A percentile compares a stretch with the other conserved stretches of the same genome.
These are phyloP conservation scores for Echria macrotheca DNA, from an alignment of 495 filamentous ascomycete genomes.

Conservation along the genomic window DNA sequence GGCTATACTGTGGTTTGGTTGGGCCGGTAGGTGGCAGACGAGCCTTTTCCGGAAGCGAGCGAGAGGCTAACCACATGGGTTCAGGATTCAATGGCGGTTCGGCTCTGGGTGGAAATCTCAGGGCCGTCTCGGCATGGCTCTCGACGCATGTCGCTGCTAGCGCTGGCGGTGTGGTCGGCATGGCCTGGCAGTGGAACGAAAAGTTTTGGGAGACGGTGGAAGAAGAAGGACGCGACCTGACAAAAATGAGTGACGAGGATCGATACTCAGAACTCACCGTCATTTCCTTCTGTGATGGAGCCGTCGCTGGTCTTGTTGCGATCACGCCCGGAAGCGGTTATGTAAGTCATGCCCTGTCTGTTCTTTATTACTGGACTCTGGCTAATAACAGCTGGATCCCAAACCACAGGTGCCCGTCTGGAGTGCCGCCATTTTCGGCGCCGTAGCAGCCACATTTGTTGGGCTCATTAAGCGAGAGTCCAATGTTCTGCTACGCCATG, in stretches of 20 bases:
- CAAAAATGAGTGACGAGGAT: neutral
- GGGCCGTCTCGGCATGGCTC: conserved; percentile 81
- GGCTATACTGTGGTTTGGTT: conserved; percentile 91
- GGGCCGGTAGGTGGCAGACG: conserved; percentile 53
- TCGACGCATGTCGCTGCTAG: conserved; percentile 85
- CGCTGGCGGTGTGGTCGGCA: conserved; percentile 70
- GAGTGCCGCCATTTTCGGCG: conserved; percentile 14
- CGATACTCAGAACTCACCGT: conserved; percentile 53
- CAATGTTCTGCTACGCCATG: conserved; percentile 10
- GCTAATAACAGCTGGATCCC: neutral
- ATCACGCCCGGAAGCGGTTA: conserved; percentile 77
- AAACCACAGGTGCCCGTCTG: conserved; percentile 17
- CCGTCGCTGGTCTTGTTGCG: conserved; percentile 78
- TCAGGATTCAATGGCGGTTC: conserved; percentile 87
- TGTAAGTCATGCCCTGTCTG: conserved; percentile 46
- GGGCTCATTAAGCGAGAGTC: conserved; percentile 12
- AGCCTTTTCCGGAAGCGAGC: neutral
- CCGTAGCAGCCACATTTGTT: conserved; percentile 12
- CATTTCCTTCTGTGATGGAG: conserved; percentile 91
- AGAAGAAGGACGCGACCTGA: neutral
- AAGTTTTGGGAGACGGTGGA: neutral
- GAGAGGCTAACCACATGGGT: neutral
- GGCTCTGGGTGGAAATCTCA: conserved; percentile 79
- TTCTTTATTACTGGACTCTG: neutral
- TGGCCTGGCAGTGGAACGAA: conserved; percentile 7